These are phyloP conservation scores for Candolleomyces eurysporus DNA, from an alignment of 768 basidiomycete genomes.

Conservation along the genomic window DNA sequence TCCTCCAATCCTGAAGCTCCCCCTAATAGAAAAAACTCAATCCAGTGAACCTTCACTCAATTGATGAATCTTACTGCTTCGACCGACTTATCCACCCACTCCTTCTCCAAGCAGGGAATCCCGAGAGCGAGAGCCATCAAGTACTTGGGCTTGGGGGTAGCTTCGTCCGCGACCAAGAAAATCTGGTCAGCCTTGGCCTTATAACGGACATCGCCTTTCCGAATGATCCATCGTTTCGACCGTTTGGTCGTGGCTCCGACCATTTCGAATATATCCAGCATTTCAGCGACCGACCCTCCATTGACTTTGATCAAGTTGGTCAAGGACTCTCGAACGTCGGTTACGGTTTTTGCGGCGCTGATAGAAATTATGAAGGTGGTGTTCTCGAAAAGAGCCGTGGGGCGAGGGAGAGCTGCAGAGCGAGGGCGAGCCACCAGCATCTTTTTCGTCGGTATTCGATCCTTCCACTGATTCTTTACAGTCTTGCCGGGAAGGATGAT, in stretches of 20 bases:
- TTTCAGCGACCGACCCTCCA: conserved; percentile 61
- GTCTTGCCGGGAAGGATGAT: too few species aligned
- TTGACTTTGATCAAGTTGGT: conserved; percentile 18
- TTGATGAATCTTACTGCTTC: conserved; percentile 23
- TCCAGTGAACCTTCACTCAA: conserved; percentile 2
- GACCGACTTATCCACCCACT: conserved; percentile 50
- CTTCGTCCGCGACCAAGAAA: conserved; percentile 67
- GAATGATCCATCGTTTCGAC: conserved; percentile 53
- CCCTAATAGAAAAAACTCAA: conserved; percentile 23
- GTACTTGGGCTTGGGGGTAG: conserved; percentile 74
- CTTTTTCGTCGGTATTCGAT: too few species aligned
- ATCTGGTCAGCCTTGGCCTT: conserved; percentile 41
- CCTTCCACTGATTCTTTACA: too few species aligned
- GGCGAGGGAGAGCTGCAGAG: too few species aligned
- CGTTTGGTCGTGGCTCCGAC: conserved; percentile 44
- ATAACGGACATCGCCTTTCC: conserved; percentile 46
- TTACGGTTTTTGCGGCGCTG: too few species aligned
- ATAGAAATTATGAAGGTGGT: too few species aligned
- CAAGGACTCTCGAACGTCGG: too few species aligned
- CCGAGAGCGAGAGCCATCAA: conserved; percentile 82
- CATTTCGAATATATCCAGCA: conserved; percentile 54
- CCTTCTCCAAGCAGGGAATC: conserved; percentile 70
- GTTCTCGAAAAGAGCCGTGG: too few species aligned
- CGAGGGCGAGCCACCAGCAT: too few species aligned
- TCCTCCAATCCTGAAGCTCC: conserved; percentile 54